Percentiles rank a stretch among this genome's conserved stretches.
Conservation (phyloP, 176 grass and related monocot species). For the Hordeum vulgare region MorexV3_pseudomolecules_assembly NC_058524.1:91146288-91146787, state of each 20-base stretch:
- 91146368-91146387: conserved; percentile 69
- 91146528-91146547: conserved; percentile 53
- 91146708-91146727: conserved; percentile 14
- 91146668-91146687: conserved; percentile 72
- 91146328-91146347: conserved; percentile 76
- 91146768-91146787: conserved; percentile 30
- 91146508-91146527: conserved; percentile 61
- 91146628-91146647: conserved; percentile 47
- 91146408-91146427: conserved; percentile 67
- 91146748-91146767: neutral
- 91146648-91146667: conserved; percentile 69
- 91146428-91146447: conserved; percentile 50
- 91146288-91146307: neutral
- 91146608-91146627: conserved; percentile 55
- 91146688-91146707: conserved; percentile 70
- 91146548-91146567: conserved; percentile 72
- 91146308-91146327: conserved; percentile 14
- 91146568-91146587: conserved; percentile 41
- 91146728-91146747: conserved; percentile 58
- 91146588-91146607: conserved; percentile 62
- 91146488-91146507: conserved; percentile 61
- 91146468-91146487: conserved; percentile 42
- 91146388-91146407: conserved; percentile 48
- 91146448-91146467: conserved; percentile 73
- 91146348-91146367: conserved; percentile 60